Evolutionary conservation across 2,329 filamentous ascomycete genomes (phyloP).

Genomic region (Venturia effusa): DNA sequence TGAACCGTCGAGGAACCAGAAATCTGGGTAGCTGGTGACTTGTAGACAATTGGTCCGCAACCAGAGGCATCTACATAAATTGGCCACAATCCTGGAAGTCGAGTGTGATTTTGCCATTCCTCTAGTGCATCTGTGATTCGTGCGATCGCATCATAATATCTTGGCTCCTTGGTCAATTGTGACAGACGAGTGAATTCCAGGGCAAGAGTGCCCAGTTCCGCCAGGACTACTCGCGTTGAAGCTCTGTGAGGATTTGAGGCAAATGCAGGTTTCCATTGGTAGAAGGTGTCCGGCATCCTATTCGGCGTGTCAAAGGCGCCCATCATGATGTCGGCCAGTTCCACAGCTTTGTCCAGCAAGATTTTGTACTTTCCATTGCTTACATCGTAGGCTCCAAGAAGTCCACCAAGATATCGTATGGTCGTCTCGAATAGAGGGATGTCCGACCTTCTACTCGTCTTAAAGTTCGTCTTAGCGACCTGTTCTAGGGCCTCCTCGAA

Average conservation of each 20-base stretch:
- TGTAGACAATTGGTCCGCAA: constrained; percentile 16
- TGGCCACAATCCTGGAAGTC: constrained; percentile 54
- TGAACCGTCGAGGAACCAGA: neutral
- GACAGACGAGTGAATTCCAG: constrained; percentile 55
- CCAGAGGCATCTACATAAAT: constrained; percentile 38
- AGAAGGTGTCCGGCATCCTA: constrained; percentile 51
- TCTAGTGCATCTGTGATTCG: constrained; percentile 47
- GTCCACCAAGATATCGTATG: constrained; percentile 59
- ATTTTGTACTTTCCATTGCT: constrained; percentile 42
- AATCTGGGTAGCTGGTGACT: neutral
- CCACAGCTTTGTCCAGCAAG: constrained; percentile 50
- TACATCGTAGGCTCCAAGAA: constrained; percentile 59
- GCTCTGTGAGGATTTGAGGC: constrained; percentile 13
- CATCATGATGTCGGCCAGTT: constrained; percentile 55
- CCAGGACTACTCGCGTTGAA: constrained; percentile 23
- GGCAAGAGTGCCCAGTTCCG: constrained; percentile 47
- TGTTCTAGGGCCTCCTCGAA: constrained; percentile 53
- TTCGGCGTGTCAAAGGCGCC: constrained; percentile 58
- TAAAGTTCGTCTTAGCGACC: constrained; percentile 51
- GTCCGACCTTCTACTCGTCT: constrained; percentile 35
- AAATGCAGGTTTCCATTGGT: constrained; percentile 38
- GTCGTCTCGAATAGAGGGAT: constrained; percentile 63
- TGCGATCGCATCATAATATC: constrained; percentile 51
- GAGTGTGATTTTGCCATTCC: constrained; percentile 41
- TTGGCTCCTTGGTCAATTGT: constrained; percentile 49